Conservation (phyloP, 2,329 filamentous ascomycete species). For the Arthrobotrys pseudoclavata region DNA sequence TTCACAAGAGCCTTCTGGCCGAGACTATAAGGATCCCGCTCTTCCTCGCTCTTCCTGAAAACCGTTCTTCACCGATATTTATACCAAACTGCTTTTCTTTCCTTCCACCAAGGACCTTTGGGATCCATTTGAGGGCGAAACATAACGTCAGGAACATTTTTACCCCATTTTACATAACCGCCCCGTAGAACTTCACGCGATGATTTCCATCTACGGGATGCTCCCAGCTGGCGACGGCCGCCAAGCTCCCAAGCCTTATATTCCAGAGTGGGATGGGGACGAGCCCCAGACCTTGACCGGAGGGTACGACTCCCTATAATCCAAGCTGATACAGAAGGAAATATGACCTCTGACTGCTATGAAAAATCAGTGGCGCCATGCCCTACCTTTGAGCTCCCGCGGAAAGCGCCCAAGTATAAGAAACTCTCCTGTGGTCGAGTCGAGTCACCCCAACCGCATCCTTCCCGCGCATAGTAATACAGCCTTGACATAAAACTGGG, state of each 20-base stretch:
- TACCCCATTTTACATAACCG: neutral
- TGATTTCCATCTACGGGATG: constrained; percentile 21
- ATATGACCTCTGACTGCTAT: neutral
- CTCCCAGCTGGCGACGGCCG: constrained; percentile 31
- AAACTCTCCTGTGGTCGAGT: neutral
- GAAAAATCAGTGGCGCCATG: constrained; percentile 45
- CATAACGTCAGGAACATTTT: neutral
- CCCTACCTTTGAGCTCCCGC: constrained; percentile 36
- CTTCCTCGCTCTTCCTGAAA: constrained; percentile 6
- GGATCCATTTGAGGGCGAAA: neutral
- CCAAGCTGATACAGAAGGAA: neutral
- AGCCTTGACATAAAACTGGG: neutral
- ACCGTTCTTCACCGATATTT: neutral
- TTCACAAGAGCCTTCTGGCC: constrained; percentile 27
- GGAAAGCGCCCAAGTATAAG: neutral
- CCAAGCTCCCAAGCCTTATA: constrained; percentile 55
- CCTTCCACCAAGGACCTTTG: neutral
- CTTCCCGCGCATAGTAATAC: neutral
- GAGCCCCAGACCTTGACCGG: constrained; percentile 50
- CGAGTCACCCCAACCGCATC: neutral
- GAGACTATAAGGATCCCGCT: constrained; percentile 37
- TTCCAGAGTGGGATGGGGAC: constrained; percentile 58
- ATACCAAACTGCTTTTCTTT: neutral
- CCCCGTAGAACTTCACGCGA: neutral
- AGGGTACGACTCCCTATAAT: constrained; percentile 43